phyloP scores from a whole-genome alignment of 495 filamentous ascomycete genomes.

The Chaetomium cochliodes region DNA sequence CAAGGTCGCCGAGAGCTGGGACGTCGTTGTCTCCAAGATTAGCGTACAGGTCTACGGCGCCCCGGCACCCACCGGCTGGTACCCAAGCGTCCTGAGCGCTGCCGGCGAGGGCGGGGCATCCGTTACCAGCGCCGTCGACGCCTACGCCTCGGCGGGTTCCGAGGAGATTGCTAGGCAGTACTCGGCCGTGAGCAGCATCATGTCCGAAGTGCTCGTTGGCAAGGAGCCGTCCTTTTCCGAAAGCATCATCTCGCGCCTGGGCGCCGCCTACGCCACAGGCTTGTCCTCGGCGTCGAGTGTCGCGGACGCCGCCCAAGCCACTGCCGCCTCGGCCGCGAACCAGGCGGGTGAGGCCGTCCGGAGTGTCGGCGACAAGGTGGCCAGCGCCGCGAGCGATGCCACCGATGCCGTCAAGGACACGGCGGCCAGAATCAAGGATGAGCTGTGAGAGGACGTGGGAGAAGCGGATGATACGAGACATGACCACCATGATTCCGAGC shows the following conservation, averaged over 20 bases:
- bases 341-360: conserved; percentile 32
- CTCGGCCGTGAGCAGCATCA: conserved; percentile 64
- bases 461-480: conserved; percentile 12
- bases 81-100: conserved; percentile 44
- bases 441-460: conserved; percentile 46
- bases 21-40: conserved; percentile 62
- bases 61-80: conserved; percentile 60
- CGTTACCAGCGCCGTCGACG: conserved; percentile 52
- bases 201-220: conserved; percentile 73
- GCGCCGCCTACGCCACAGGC: conserved; percentile 53
- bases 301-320: conserved; percentile 39
- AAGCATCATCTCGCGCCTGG: conserved; percentile 69
- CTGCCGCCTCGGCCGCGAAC: conserved; percentile 22
- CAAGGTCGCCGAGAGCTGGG: conserved; percentile 58
- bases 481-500: conserved; percentile 23
- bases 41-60: conserved; percentile 72
- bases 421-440: conserved; percentile 47
- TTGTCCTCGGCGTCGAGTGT: conserved; percentile 31
- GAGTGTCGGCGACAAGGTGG: conserved; percentile 36
- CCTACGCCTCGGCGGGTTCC: conserved; percentile 55
- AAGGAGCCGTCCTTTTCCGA: conserved; percentile 83
- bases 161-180: conserved; percentile 59
- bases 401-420: conserved; percentile 52
- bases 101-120: conserved; percentile 38
- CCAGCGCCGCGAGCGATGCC: conserved; percentile 39